A percentile compares a stretch with the other conserved stretches of the same genome.
These are phyloP conservation scores for Pleurostoma richardsiae DNA, from an alignment of 2,329 filamentous ascomycete genomes.

Conservation along the genomic window DNA sequence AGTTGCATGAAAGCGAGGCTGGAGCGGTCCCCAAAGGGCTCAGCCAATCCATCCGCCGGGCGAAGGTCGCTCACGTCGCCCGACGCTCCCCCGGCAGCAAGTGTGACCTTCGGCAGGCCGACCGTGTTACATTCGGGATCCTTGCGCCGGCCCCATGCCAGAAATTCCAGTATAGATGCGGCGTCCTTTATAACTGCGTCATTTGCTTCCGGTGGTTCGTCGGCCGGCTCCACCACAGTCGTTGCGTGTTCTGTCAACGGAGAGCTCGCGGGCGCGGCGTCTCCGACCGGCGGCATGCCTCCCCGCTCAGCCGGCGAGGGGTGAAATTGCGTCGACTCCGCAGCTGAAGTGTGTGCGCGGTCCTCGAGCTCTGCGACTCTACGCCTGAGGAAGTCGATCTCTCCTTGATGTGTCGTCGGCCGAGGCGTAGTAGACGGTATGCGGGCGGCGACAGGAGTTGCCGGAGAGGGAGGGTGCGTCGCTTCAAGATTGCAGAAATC, in stretches of 20 bases:
- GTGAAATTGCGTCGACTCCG: conserved; percentile 7
- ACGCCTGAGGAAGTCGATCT: conserved; percentile 5
- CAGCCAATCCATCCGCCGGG: not conserved
- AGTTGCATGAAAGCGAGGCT: conserved; percentile 13
- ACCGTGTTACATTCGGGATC: conserved; percentile 19
- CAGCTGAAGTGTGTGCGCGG: not conserved
- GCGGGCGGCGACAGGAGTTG: not conserved
- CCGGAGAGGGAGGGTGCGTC: not conserved
- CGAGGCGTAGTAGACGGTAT: not conserved
- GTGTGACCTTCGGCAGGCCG: conserved; percentile 12
- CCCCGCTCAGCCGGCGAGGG: conserved; percentile 2
- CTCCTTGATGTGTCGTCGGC: not conserved
- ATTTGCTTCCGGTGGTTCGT: conserved; percentile 7
- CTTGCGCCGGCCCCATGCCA: conserved; percentile 42
- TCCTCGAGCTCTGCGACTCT: conserved; percentile 13
- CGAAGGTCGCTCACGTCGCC: conserved; percentile 5
- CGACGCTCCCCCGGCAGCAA: not conserved
- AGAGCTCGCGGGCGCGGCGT: not conserved
- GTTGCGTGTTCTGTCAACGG: conserved; percentile 4
- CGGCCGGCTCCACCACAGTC: not conserved
- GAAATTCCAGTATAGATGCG: conserved; percentile 40
- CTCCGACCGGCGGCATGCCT: not conserved
- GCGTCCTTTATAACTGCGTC: conserved; percentile 29
- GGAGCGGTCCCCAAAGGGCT: conserved; percentile 4
- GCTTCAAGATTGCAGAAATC: conserved; percentile 6